phyloP scores from a whole-genome alignment of 202 grass and related monocot genomes.

The Carex arenaria region DNA sequence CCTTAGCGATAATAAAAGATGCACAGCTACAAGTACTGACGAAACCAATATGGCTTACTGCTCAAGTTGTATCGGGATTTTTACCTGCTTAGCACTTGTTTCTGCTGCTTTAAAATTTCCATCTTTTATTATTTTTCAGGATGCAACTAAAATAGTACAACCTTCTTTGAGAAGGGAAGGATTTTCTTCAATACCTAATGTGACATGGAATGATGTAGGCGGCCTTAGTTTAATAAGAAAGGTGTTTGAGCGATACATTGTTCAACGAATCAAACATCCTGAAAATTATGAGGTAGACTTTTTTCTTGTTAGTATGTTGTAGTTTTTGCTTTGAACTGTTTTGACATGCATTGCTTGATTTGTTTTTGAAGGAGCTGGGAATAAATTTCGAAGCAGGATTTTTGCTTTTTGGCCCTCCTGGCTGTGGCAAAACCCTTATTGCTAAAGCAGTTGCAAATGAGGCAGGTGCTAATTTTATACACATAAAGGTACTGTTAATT shows the following conservation, averaged over 20 bases:
- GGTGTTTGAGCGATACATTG: conserved; percentile 73
- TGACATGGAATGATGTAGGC: conserved; percentile 90
- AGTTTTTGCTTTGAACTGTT: conserved; percentile 4
- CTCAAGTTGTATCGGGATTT: not conserved
- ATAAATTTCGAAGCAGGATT: conserved; percentile 73
- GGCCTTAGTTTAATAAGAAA: conserved; percentile 70
- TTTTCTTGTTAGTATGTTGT: not conserved
- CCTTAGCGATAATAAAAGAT: not conserved
- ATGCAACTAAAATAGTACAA: conserved; percentile 82
- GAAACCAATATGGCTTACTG: not conserved
- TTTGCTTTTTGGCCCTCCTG: conserved; percentile 85
- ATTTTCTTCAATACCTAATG: conserved; percentile 87
- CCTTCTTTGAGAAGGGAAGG: conserved; percentile 97
- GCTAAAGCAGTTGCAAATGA: conserved; percentile 94
- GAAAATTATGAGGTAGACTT: conserved; percentile 72
- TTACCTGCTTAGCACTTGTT: not conserved
- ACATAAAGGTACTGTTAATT: conserved; percentile 63
- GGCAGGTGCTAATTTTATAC: conserved; percentile 89
- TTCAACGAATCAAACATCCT: conserved; percentile 74
- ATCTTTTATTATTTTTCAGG: conserved; percentile 28
- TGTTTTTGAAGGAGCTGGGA: conserved; percentile 46
- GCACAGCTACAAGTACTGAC: not conserved
- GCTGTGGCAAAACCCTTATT: conserved; percentile 96
- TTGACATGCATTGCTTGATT: conserved; percentile 4
- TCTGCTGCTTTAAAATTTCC: not conserved